These are phyloP conservation scores for Malus hybrid DNA, from an alignment of 331 rosid species.

Conservation along the genomic window DNA sequence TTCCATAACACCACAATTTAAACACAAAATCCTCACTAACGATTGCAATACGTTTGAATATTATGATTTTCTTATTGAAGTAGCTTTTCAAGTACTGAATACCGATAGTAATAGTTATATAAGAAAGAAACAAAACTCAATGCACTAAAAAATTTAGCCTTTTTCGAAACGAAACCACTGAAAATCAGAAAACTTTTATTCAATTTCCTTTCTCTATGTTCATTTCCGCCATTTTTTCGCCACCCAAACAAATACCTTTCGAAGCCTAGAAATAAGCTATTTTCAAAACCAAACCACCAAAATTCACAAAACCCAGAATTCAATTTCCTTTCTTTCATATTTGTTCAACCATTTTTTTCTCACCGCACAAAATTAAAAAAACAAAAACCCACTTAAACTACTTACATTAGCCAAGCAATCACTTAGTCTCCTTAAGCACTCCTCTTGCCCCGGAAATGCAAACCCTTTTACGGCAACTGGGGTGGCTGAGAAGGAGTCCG, in stretches of 20 bases:
- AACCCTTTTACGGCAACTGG: conserved; percentile 31
- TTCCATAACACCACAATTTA: neutral
- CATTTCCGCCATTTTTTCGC: neutral
- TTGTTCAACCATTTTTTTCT: neutral
- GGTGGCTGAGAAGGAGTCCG: conserved; percentile 59
- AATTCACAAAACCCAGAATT: neutral
- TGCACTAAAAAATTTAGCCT: neutral
- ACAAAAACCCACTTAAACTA: neutral
- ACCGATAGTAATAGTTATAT: neutral
- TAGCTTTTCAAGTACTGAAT: neutral
- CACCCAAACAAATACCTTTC: too few relatives aligned
- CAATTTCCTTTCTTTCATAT: neutral
- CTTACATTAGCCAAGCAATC: conserved; percentile 39
- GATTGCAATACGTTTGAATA: neutral
- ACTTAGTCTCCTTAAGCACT: conserved; percentile 31
- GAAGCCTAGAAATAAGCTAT: neutral
- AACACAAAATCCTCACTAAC: neutral
- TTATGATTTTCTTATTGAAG: neutral
- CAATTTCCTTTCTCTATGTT: neutral
- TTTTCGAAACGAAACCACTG: neutral
- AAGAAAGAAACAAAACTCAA: neutral
- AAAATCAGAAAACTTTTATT: neutral
- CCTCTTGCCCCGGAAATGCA: conserved; percentile 37
- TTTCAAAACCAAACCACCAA: neutral
- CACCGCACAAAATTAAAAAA: neutral